Evolutionary conservation across 2,329 filamentous ascomycete species (phyloP).

Genomic region (Botrytis pseudocinerea): DNA sequence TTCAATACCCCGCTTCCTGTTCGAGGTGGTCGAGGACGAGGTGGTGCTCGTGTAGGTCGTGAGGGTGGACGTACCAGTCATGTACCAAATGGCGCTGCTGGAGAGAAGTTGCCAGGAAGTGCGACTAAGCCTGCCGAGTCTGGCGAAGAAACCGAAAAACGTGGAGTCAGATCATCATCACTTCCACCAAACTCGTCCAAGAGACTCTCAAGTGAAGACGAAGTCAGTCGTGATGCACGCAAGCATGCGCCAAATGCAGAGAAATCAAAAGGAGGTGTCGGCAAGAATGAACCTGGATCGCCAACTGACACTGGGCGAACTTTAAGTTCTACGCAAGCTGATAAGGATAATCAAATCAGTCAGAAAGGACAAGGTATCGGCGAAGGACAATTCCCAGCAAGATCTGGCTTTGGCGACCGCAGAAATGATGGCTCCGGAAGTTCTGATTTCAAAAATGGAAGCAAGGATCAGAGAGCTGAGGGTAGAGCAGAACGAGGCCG

Average conservation of each 20-base stretch:
- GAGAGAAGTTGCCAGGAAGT: slow-evolving; percentile 35
- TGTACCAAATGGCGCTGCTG: slow-evolving; percentile 29
- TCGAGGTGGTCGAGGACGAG: slow-evolving; percentile 54
- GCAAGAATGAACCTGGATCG: slow-evolving; percentile 32
- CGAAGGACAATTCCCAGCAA: slow-evolving; percentile 35
- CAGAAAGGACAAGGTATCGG: slow-evolving; percentile 26
- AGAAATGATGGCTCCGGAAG: slow-evolving; percentile 36
- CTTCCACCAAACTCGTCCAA: slow-evolving; percentile 38
- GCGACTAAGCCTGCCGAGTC: slow-evolving; percentile 24
- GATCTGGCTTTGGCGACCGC: slow-evolving; percentile 35
- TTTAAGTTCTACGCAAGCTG: slow-evolving; percentile 39
- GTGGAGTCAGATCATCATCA: slow-evolving; percentile 35
- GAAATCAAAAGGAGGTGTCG: slow-evolving; percentile 32
- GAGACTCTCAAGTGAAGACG: slow-evolving; percentile 31
- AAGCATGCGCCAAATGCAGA: slow-evolving; percentile 35
- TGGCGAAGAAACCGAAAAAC: slow-evolving; percentile 31
- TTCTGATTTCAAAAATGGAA: slow-evolving; percentile 33
- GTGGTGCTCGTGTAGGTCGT: slow-evolving; percentile 45
- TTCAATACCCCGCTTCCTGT: slow-evolving; percentile 82
- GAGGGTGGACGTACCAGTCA: slow-evolving; percentile 44
- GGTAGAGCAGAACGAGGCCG: slow-evolving; percentile 46
- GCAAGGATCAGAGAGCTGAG: slow-evolving; percentile 40
- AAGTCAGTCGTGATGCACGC: slow-evolving; percentile 32
- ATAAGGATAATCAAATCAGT: slow-evolving; percentile 35
- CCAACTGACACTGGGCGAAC: slow-evolving; percentile 39